A percentile compares a stretch with the other conserved stretches of the same genome.
Conservation (phyloP, 331 rosid species). For the Telfairia occidentalis region DNA sequence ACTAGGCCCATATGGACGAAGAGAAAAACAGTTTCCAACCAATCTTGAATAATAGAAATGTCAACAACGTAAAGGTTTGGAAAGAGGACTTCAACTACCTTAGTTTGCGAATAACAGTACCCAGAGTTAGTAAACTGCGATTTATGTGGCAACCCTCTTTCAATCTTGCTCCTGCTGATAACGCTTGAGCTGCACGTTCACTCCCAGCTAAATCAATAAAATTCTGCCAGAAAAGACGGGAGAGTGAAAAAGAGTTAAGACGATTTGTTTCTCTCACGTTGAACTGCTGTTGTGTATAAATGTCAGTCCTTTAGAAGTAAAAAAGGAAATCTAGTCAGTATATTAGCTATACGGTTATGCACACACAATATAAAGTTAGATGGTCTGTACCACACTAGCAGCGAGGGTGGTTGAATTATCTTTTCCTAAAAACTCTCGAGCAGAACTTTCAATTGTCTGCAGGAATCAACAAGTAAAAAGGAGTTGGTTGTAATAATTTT, state of each 20-base stretch:
- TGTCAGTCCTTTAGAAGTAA: background rate
- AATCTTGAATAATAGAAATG: background rate
- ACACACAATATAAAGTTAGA: slow-evolving; percentile 2
- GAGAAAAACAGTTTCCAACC: background rate
- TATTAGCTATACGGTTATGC: background rate
- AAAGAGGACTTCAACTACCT: slow-evolving; percentile 41
- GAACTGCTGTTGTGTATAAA: background rate
- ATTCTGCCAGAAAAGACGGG: slow-evolving; percentile 48
- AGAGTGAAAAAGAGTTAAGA: background rate
- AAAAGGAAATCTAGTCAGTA: background rate
- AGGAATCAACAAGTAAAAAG: slow-evolving; percentile 12
- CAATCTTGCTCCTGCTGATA: slow-evolving; percentile 85
- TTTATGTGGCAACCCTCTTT: slow-evolving; percentile 98
- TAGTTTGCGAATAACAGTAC: slow-evolving; percentile 90
- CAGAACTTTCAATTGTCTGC: slow-evolving; percentile 97
- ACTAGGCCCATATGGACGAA: background rate
- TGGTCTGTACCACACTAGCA: slow-evolving; percentile 73
- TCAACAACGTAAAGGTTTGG: slow-evolving; percentile 18
- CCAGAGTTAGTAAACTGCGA: slow-evolving; percentile 91
- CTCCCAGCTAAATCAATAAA: slow-evolving; percentile 98
- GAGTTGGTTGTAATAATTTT: slow-evolving; percentile 9
- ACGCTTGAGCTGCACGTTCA: slow-evolving; percentile 94
- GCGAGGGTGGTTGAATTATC: slow-evolving; percentile 82
- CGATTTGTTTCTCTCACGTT: background rate
- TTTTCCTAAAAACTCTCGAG: slow-evolving; percentile 87